A percentile compares a stretch with the other conserved stretches of the same genome.
Evolutionary conservation across 805 yeast genomes (phyloP).

Genomic region (Nakazawaea ernobii): DNA sequence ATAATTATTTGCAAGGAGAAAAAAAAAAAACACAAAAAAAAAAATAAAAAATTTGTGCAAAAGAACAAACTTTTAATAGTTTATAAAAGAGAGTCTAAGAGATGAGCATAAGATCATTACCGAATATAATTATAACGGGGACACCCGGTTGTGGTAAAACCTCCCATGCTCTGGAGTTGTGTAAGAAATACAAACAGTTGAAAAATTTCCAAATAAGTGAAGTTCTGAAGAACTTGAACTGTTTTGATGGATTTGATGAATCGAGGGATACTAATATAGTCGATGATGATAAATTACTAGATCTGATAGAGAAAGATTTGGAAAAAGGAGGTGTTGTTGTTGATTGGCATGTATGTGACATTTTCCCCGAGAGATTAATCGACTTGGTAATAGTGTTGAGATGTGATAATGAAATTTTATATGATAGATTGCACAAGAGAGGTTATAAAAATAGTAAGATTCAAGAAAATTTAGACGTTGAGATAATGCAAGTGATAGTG

Average conservation of each 20-base stretch:
- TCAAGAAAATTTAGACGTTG: constrained; percentile 91
- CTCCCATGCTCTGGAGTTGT: constrained; percentile 40
- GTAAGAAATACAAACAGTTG: constrained; percentile 49
- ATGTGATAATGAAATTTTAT: constrained; percentile 65
- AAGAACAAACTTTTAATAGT: neutral
- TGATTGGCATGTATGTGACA: constrained; percentile 98
- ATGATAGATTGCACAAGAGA: constrained; percentile 70
- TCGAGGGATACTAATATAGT: constrained; percentile 81
- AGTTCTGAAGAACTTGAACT: constrained; percentile 69
- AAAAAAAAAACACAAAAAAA: too few species aligned
- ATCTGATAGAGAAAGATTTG: constrained; percentile 70
- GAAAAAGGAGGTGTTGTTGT: constrained; percentile 83
- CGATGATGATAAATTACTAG: constrained; percentile 86
- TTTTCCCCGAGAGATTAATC: constrained; percentile 87
- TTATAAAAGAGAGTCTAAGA: neutral
- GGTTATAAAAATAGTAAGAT: constrained; percentile 78
- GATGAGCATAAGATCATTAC: constrained; percentile 30
- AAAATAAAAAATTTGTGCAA: neutral
- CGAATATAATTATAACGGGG: constrained; percentile 89
- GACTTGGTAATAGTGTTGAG: constrained; percentile 88
- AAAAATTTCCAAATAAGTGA: constrained; percentile 66
- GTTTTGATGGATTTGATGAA: constrained; percentile 82
- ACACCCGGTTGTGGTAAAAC: constrained; percentile 71
- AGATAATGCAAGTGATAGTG: constrained; percentile 87
- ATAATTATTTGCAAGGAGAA: too few species aligned